phyloP scores from a whole-genome alignment of 108 stramenopile species.

The Bacterosira constricta region DNA sequence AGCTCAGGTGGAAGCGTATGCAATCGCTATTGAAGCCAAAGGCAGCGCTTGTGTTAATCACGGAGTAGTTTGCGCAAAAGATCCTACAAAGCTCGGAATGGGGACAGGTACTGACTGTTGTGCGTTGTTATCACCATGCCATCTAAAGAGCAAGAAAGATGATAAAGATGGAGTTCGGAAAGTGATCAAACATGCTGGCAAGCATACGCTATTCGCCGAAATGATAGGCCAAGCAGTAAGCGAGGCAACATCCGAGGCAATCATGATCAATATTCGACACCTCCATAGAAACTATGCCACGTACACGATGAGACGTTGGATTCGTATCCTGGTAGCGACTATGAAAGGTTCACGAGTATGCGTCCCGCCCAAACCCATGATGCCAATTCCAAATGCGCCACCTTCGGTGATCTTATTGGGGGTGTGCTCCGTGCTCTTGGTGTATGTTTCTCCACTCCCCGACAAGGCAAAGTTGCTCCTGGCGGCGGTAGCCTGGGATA shows the following conservation, averaged over 20 bases:
- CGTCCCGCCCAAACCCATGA: slow-evolving; percentile 38
- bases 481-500: slow-evolving; percentile 38
- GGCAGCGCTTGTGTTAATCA: slow-evolving; percentile 35
- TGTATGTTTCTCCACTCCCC: background rate
- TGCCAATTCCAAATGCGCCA: slow-evolving; percentile 39
- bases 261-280: slow-evolving; percentile 50
- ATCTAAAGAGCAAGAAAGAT: background rate
- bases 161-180: background rate
- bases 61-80: slow-evolving; percentile 41
- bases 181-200: slow-evolving; percentile 44
- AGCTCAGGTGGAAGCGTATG: slow-evolving; percentile 55
- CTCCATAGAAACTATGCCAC: slow-evolving; percentile 14
- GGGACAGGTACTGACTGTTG: slow-evolving; percentile 58
- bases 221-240: slow-evolving; percentile 58
- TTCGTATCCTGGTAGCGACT: slow-evolving; percentile 46
- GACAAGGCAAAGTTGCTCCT: slow-evolving; percentile 27
- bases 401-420: slow-evolving; percentile 10
- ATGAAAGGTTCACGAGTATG: slow-evolving; percentile 11
- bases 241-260: slow-evolving; percentile 63
- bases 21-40: slow-evolving; percentile 59
- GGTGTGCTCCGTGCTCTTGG: background rate
- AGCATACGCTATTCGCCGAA: slow-evolving; percentile 52
- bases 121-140: slow-evolving; percentile 12
- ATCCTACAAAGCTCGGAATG: slow-evolving; percentile 14
- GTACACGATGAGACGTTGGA: slow-evolving; percentile 16